Conservation (phyloP, 495 filamentous ascomycete genomes). For the Chaetomidium leptoderma region DNA sequence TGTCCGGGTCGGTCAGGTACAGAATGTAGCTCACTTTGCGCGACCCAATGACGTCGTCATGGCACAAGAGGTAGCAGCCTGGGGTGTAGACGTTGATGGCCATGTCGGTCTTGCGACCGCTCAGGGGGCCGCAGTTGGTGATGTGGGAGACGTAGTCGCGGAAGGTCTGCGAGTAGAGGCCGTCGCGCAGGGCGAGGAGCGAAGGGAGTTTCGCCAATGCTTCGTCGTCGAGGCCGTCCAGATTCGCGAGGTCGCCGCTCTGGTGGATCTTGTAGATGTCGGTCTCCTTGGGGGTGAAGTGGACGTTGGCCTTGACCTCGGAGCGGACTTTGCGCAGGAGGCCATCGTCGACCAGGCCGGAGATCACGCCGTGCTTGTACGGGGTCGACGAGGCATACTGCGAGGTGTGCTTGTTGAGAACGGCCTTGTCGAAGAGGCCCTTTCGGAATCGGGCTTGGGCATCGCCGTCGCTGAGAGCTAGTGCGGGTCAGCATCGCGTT, state of each 20-base stretch:
- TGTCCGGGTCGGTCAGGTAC: conserved; percentile 90
- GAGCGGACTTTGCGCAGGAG: conserved; percentile 82
- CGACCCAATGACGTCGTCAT: conserved; percentile 97
- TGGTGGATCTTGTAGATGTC: conserved; percentile 99
- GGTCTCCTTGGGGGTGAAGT: conserved; percentile 97
- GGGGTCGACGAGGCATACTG: conserved; percentile 69
- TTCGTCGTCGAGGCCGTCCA: conserved; percentile 83
- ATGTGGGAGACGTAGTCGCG: conserved; percentile 81
- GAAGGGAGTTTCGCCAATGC: conserved; percentile 79
- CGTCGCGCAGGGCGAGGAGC: conserved; percentile 80
- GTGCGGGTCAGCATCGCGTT: conserved; percentile 19
- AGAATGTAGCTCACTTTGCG: conserved; percentile 93
- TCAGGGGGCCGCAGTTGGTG: conserved; percentile 78
- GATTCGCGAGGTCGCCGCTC: conserved; percentile 93
- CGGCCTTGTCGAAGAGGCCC: conserved; percentile 66
- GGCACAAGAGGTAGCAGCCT: conserved; percentile 90
- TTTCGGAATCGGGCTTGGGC: conserved; percentile 61
- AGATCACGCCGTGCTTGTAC: conserved; percentile 90
- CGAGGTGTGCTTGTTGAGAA: conserved; percentile 62
- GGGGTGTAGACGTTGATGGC: conserved; percentile 98
- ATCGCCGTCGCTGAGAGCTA: conserved; percentile 43
- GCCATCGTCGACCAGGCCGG: conserved; percentile 65
- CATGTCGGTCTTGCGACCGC: conserved; percentile 97
- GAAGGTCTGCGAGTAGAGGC: conserved; percentile 85
- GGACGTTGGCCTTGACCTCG: conserved; percentile 83